Evolutionary conservation across 352 stramenopile species (phyloP).

Genomic region (Phytophthora ohioensis): DNA sequence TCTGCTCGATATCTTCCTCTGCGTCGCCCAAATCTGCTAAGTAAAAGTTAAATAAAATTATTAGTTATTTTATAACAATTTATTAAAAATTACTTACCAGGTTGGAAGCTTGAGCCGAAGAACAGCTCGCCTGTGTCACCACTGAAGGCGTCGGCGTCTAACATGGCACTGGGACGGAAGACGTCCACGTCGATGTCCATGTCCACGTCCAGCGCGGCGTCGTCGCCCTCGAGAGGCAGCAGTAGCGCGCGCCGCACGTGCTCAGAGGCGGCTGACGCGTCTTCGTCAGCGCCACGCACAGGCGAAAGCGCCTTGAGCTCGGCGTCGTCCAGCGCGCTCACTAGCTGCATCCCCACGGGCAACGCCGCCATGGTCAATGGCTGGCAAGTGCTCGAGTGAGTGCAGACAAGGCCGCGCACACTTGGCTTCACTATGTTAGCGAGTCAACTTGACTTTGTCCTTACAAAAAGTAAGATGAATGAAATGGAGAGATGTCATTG

Average conservation of each 20-base stretch:
- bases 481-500: constrained; percentile 1
- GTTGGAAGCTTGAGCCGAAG: constrained; percentile 47
- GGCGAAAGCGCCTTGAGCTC: constrained; percentile 25
- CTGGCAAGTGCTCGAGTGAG: constrained; percentile 19
- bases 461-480: constrained; percentile 27
- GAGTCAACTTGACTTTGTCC: constrained; percentile 3
- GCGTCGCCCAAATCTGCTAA: constrained; percentile 41
- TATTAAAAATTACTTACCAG: constrained; percentile 31
- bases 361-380: constrained; percentile 32
- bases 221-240: constrained; percentile 29
- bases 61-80: neutral
- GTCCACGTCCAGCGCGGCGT: constrained; percentile 53
- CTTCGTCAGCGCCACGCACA: neutral
- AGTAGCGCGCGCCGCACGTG: constrained; percentile 24
- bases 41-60: constrained; percentile 1
- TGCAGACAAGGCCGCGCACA: too few species aligned
- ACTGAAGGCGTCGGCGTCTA: constrained; percentile 59
- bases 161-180: constrained; percentile 73
- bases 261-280: constrained; percentile 8
- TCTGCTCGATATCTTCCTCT: constrained; percentile 72
- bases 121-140: constrained; percentile 31
- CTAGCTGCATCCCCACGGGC: constrained; percentile 48
- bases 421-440: constrained; percentile 15
- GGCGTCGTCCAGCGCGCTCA: constrained; percentile 47
- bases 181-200: constrained; percentile 72